Base-by-base conservation (phyloP, 164 flowering plant genomes). In the Macadamia integrifolia region DNA sequence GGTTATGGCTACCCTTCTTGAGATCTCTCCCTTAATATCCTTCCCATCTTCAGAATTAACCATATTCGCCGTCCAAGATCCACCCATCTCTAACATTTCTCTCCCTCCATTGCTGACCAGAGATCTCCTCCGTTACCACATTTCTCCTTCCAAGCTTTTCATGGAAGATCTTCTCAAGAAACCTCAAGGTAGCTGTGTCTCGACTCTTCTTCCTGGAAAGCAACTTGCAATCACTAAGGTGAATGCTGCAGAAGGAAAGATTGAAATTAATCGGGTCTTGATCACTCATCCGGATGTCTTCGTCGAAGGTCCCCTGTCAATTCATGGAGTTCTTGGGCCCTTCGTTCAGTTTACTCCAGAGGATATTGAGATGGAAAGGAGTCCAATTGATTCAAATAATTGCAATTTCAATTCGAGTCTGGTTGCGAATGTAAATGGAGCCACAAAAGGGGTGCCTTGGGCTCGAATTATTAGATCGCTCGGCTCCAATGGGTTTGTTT, bases 251-350 rank as follows among this genome's bases (percentile, higher is more conserved):
- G 23, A 72, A 32, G 66, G 82, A 46, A 3, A 49, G 15, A 65
- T 86, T 15, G 83, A 82, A 77, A 86, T 89, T 75, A 89, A 87
- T 61, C 69, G 74, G 10, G 88, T 87, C 8, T 23, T 40, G 71
- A 66, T 89, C 2, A 75, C 90, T 2, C 79, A 81, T 50, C 88
- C 92, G 0, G 82, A 83, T 62, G n/a, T 89, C 29, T 83, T 85
- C 79, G 76, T 78, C 64, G 72, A 70, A 62, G 84, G 78, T 32
- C 43, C 71, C 2, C 43, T 77, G 23, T 53, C 81, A 0, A 74
- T 89, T 61, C 95, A 89, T 59, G 92, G 95, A 1, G 84, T 89
- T 68, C 68, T 66, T 59, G 73, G 66, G 14, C 89, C 89, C 2
- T 86, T 89, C 66, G 69, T 80, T 53, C 29, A 79, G 0, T 28